Base-by-base conservation (phyloP, 2,329 filamentous ascomycete species). In the Xylaria sp. region DNA sequence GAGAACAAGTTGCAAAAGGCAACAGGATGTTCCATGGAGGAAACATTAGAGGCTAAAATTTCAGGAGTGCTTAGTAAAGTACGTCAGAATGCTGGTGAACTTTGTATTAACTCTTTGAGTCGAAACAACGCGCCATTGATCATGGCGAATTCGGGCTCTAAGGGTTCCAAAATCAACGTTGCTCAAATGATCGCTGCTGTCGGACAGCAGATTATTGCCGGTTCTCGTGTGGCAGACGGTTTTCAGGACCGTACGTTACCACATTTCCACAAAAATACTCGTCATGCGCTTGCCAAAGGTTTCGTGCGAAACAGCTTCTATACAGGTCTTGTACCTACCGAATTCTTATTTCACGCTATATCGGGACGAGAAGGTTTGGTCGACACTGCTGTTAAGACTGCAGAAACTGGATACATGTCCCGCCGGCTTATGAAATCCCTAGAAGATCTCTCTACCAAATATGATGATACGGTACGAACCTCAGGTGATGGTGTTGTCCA, bases 301-400 rank as follows among this genome's bases (percentile, higher is more conserved):
- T 99, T 99, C 82, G 95, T 99, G 55, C 89, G 90, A 68, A 97
- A 98, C 82, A 97, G 94, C 81, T 99, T 99, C 85, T 99, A 97
- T 79, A 92, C 92, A 0, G 96, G 96, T 1, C 84, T 99, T 0
- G 86, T 90, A 1, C 95, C 96, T 1, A 94, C 92, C 0, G 96
- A 99, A 75, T 98, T 99, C 79, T 87, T 98, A 64, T 98, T 99
- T 81, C 96, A 99, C 87, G 96, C 96, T 72, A 97, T 98, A 82
- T 97, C 94, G 74, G 96, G 96, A 74, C 92, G 96, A 89, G 96
- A 98, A 88, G 96, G 96, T 88, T 83, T 99, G 72, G 94, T 99
- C 76, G 96, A 99, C 87, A 99, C 96, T 1, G 96, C 96, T 68
- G 96, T 98, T 82, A 99, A 99, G 83, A 99, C 96, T 60, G 96